Base-by-base conservation (phyloP, 768 basidiomycete species). In the Jaapia argillacea region DNA sequence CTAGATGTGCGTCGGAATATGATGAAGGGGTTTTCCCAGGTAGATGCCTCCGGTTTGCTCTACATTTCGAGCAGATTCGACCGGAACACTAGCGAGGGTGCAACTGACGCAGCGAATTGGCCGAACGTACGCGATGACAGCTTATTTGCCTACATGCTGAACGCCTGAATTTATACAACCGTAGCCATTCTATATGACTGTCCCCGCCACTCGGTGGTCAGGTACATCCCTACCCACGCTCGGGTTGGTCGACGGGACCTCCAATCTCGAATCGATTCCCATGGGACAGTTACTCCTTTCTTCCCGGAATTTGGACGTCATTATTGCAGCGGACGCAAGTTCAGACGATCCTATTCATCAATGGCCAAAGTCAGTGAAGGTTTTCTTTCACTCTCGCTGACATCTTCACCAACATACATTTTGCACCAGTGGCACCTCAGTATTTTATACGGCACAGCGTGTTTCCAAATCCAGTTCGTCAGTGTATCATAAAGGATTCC, bases 271-370 rank as follows among this genome's bases (percentile, higher is more conserved):
- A 52, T 81, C 84, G 53, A 56, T 86, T 5, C 89, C 89, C 0
- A 65, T 83, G 21, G 77, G 75, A 16, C 81, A 82, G 1, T 61
- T 88, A 22, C 71, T 91, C 43, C 77, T 87, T 22, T 80, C 75
- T 39, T 70, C 74, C 1, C 72, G 90, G 40, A 68, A 57, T 0
- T 52, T 91, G 33, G 89, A 93, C 53, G 75, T 84, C 3, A 75
- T 92, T 50, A 66, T 93, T 13, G 84, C 82, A 0, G 63, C 87
- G 16, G 89, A 92, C 53, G 73, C 72, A 20, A 73, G 75, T 49
- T 64, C 75, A 1, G 80, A 85, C 49, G 70, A 72, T 44, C n/a
- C 41, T 0, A 24, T 55, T 4, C 67, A 76, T 41, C 68, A 60
- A 45, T 92, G 79, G 75, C 79, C 80, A 45, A 81, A 88, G 83